phyloP scores from a whole-genome alignment of 352 stramenopile species.

The Phytophthora pistaciae region DNA sequence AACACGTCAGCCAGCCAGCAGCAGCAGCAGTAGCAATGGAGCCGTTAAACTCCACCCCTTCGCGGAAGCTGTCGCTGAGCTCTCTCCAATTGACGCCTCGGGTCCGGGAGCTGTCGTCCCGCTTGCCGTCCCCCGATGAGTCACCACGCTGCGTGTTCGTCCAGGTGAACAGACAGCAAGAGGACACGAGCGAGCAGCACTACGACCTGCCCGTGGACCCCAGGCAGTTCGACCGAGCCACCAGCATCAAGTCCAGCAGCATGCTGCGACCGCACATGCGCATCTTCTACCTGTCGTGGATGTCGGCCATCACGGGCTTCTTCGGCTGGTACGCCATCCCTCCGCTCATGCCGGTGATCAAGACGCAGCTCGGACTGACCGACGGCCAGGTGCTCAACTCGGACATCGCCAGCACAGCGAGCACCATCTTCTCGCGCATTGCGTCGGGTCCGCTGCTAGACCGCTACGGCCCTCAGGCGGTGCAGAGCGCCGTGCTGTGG shows the following conservation, averaged over 20 bases:
- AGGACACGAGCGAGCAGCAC: constrained; percentile 16
- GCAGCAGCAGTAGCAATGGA: too few species aligned
- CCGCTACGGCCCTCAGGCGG: constrained; percentile 88
- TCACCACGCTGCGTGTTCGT: constrained; percentile 28
- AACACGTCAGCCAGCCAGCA: too few species aligned
- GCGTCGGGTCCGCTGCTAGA: constrained; percentile 95
- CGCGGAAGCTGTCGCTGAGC: constrained; percentile 19
- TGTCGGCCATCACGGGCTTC: constrained; percentile 94
- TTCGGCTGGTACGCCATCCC: constrained; percentile 96
- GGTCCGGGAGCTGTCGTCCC: constrained; percentile 26
- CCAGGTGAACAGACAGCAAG: constrained; percentile 16
- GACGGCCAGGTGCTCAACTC: constrained; percentile 92
- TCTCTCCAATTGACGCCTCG: constrained; percentile 37
- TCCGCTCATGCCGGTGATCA: constrained; percentile 94
- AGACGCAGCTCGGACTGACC: constrained; percentile 82
- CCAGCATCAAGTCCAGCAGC: constrained; percentile 79
- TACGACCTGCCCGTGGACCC: constrained; percentile 66
- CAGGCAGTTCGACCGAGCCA: constrained; percentile 74
- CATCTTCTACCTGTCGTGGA: constrained; percentile 94
- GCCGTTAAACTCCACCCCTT: too few species aligned
- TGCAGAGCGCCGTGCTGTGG: constrained; percentile 86
- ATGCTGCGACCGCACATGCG: constrained; percentile 95
- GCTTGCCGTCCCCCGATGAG: constrained; percentile 23
- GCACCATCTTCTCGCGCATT: constrained; percentile 94
- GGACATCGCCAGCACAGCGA: constrained; percentile 92